Evolutionary conservation across 495 filamentous ascomycete species (phyloP).

Genomic region (Lasiosphaeriaceae sp.): DNA sequence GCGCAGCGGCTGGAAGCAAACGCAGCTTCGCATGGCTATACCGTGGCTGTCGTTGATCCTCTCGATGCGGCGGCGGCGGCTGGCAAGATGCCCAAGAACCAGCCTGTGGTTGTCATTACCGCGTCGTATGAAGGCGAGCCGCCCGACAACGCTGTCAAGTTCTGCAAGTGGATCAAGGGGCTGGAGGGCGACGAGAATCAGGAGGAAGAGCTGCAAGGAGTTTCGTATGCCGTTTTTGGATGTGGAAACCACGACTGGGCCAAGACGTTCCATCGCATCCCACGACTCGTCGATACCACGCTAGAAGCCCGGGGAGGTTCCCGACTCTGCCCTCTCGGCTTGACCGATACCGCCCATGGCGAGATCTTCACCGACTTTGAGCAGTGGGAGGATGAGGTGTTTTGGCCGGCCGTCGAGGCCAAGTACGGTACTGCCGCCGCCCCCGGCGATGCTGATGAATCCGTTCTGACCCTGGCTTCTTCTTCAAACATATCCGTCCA

Average conservation of each 20-base stretch:
- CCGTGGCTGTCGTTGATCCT: not conserved
- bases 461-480: no score
- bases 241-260: conserved; percentile 54
- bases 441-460: no score
- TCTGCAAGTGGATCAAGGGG: conserved; percentile 58
- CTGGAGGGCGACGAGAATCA: conserved; percentile 25
- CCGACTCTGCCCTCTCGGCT: not conserved
- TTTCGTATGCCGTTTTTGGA: conserved; percentile 61
- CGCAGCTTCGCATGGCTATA: conserved; percentile 44
- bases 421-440: no score
- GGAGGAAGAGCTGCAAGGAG: conserved; percentile 20
- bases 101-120: conserved; percentile 56
- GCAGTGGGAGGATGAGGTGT: not conserved
- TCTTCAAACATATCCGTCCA: not conserved
- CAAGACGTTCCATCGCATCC: conserved; percentile 62
- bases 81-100: conserved; percentile 46
- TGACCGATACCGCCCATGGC: not conserved
- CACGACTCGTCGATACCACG: conserved; percentile 51
- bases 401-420: not conserved
- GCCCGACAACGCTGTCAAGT: conserved; percentile 63
- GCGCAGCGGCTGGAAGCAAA: conserved; percentile 54
- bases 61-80: not conserved
- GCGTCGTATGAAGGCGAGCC: conserved; percentile 63
- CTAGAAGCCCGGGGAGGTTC: conserved; percentile 39
- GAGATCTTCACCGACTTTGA: not conserved